Evolutionary conservation across 2,329 filamentous ascomycete species (phyloP), one percentile per base, ranked within the genome.

Genomic region (Diplocarpon rosae): DNA sequence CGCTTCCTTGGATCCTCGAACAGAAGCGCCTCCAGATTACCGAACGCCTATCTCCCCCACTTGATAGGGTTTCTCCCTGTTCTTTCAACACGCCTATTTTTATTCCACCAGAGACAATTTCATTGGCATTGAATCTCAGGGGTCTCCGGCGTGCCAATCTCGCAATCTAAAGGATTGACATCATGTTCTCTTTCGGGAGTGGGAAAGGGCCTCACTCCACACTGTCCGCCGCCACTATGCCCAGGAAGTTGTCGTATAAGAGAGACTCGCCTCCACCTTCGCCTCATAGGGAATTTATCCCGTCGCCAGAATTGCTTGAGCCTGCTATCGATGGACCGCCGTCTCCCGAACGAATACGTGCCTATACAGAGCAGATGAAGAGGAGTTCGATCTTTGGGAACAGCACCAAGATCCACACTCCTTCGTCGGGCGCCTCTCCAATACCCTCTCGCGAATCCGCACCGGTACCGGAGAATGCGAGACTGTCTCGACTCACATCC

Each of bases 291-390:
- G 50, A 52, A 40, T 2, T 37, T 10, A 35, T 31, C 32, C 46
- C 52, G 29, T 52, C 52, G 28, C 34, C 64, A 47, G 69, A 73
- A 46, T 65, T 74, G 43, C 62, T 80, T 46, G 75, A 72, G 47
- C 75, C 76, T 39, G 70, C 76, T 49, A 63, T 80, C 45, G 74
- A 80, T 53, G 73, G 73, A 14, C 76, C 76, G 33, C 75, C 76
- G 0, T 80, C 76, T 29, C 74, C 77, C 24, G 71, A 76, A 55
- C 69, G 69, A 49, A 69, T 78, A 53, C 71, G 76, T 52, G 73
- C 73, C 46, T 65, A 78, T 42, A 77, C 67, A 59, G 71, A 72
- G 59, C 72, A 78, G 62, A 71, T 77, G 68, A 76, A 71, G 60
- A 67, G 69, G 56, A 66, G 68, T 17, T 73, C 75, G 17, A 64